Evolutionary conservation across 257 asterid species (phyloP).

Genomic region (Leptodermis oblonga): DNA sequence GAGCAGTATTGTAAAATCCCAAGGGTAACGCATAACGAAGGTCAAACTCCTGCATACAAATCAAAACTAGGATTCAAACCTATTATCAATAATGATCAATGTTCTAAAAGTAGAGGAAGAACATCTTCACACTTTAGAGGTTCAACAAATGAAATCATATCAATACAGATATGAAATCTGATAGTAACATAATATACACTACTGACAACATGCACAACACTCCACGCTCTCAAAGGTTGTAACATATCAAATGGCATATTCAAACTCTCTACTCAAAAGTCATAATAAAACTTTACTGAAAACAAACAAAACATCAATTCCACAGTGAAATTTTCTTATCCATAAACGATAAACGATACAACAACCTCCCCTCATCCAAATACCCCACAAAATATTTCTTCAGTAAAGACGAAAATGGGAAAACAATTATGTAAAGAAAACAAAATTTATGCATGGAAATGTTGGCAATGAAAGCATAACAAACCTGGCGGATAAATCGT

Average conservation of each 20-base stretch:
- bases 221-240: background rate
- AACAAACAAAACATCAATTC: background rate
- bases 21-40: constrained; percentile 82
- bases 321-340: background rate
- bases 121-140: background rate
- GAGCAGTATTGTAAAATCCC: constrained; percentile 72
- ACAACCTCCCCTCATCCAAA: background rate
- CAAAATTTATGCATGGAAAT: background rate
- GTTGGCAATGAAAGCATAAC: constrained; percentile 1
- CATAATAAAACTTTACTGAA: too few relatives aligned
- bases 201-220: background rate
- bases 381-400: background rate
- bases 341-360: background rate
- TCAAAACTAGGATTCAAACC: constrained; percentile 12
- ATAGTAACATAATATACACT: background rate
- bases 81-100: background rate
- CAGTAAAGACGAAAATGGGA: background rate
- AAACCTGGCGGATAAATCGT: constrained; percentile 89
- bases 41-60: constrained; percentile 69
- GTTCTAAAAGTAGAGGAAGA: background rate
- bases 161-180: background rate
- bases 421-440: background rate
- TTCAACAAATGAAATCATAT: background rate
- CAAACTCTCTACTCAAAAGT: background rate
- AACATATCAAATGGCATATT: background rate